A percentile compares a stretch with the other conserved stretches of the same genome.
Conservation (phyloP, 768 basidiomycete genomes). For the Boletales sp. region DNA sequence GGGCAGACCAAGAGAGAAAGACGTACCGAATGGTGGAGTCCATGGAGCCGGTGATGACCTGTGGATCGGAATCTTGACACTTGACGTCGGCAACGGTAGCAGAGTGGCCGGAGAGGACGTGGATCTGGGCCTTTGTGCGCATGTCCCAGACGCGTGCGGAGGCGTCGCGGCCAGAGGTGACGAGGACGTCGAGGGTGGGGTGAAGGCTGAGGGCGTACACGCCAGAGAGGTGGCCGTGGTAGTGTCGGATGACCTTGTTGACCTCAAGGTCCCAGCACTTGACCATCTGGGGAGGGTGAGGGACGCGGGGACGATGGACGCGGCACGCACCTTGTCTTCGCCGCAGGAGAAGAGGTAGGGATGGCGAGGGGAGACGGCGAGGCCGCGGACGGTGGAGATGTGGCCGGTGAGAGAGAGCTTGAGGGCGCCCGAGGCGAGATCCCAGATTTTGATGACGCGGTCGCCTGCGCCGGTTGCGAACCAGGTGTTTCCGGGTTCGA, state of each 20-base stretch:
- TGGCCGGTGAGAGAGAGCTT: conserved; percentile 97
- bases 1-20: background rate
- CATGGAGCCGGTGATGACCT: conserved; percentile 98
- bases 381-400: conserved; percentile 92
- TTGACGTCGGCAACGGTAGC: conserved; percentile 94
- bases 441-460: conserved; percentile 98
- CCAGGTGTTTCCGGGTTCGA: conserved; percentile 98
- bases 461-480: conserved; percentile 98
- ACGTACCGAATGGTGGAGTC: conserved; percentile 88
- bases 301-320: background rate
- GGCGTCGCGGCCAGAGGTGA: conserved; percentile 94
- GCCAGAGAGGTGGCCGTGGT: conserved; percentile 96
- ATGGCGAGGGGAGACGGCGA: conserved; percentile 89
- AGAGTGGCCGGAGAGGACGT: conserved; percentile 90
- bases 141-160: conserved; percentile 99
- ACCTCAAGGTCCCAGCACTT: conserved; percentile 99
- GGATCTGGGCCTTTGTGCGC: conserved; percentile 95
- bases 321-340: conserved; percentile 82
- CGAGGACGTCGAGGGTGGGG: conserved; percentile 92
- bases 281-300: conserved; percentile 70
- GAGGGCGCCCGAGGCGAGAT: conserved; percentile 93
- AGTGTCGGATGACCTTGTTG: conserved; percentile 98
- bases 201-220: conserved; percentile 93
- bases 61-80: conserved; percentile 95
- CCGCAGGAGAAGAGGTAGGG: conserved; percentile 97